Evolutionary conservation across 2,329 filamentous ascomycete genomes (phyloP), one percentile per base, ranked within the genome.

Genomic region (Penicillium sumatraense): DNA sequence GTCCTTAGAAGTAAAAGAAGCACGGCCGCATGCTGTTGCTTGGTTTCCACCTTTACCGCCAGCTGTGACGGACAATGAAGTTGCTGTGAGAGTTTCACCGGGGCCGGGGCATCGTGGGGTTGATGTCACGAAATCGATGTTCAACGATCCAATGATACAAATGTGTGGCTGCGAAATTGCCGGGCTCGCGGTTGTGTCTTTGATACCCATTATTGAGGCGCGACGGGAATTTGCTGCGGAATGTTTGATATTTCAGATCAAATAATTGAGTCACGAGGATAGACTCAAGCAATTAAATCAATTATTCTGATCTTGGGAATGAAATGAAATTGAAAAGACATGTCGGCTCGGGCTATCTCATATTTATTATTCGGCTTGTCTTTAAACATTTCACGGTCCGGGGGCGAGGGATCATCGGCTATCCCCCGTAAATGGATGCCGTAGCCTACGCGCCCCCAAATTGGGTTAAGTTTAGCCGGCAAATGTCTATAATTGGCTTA

Each of bases 101-200:
- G 88, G 86, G 1, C 81, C 77, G 1, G 92, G 92, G 54, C 95
- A 84, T 62, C 92, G 89, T 5, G 89, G 80, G 20, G 92, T 93
- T 66, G 89, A 86, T 48, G 90, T 91, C 54, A 96, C 89, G 48
- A 96, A 86, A 77, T 96, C 92, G 72, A 91, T 89, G 77, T 96
- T 96, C 56, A 96, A 84, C 21, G 91, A 96, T 62, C 92, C 92
- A 59, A 96, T 86, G 58, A 96, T 83, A 61, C 87, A 87, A 73
- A 96, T 93, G 33, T 59, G 56, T 29, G 56, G 56, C 18, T 36
- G 16, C 29, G 51, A 14, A 23, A 38, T 14, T 16, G 36, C 14
- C 5, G 38, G 3, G 23, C 42, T 21, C 10, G 42, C 5, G 20
- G 36, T 38, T 11, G 18, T 49, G 33, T 51, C 20, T 54, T 45